Conservation (phyloP, 2,329 filamentous ascomycete genomes). For the Westerdykella sp. region DNA sequence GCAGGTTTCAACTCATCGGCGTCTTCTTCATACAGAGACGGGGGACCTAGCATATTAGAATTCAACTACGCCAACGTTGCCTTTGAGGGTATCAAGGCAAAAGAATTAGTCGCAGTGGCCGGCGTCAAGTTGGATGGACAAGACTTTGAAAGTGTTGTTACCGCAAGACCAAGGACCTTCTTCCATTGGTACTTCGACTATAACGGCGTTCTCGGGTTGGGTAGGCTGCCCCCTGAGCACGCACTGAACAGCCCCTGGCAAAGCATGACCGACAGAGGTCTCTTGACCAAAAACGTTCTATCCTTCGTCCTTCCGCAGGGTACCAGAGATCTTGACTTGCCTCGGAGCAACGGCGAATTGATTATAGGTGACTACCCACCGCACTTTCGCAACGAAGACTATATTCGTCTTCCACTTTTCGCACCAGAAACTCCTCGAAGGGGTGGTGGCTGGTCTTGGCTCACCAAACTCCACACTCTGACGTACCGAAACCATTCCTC, state of each 20-base stretch:
- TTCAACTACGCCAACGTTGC: too few relatives aligned
- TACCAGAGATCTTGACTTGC: neutral
- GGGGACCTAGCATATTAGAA: too few relatives aligned
- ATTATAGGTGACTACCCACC: too few relatives aligned
- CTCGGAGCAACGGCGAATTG: too few relatives aligned
- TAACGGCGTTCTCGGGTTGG: neutral
- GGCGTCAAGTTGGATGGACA: neutral
- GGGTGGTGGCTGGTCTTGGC: too few relatives aligned
- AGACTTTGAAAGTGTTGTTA: neutral
- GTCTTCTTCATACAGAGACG: neutral
- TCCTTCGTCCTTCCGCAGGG: neutral
- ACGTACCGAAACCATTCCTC: neutral
- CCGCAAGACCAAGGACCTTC: neutral
- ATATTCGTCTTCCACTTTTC: too few relatives aligned
- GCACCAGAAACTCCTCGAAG: too few relatives aligned
- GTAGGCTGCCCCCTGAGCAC: neutral
- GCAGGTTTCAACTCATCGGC: neutral
- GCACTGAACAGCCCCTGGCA: neutral
- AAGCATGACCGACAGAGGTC: neutral
- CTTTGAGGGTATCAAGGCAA: too few relatives aligned
- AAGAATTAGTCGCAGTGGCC: too few relatives aligned
- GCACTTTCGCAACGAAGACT: too few relatives aligned
- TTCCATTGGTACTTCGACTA: neutral
- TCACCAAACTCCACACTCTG: neutral
- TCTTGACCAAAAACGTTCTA: neutral